Evolutionary conservation across 1,284 basidiomycete species (phyloP).

Genomic region (Peniophora sp.): DNA sequence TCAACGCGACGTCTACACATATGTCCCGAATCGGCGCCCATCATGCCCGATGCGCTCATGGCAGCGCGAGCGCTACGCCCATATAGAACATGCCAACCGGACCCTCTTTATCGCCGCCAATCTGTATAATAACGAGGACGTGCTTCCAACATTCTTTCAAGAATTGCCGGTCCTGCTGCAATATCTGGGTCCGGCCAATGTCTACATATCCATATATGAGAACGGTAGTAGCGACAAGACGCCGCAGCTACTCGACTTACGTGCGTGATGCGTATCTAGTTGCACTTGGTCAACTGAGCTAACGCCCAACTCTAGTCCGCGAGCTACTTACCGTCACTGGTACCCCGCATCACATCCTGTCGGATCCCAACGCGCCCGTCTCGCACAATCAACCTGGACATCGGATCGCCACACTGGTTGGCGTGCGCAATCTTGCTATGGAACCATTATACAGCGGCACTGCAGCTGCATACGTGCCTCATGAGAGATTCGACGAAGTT

Average conservation of each 20-base stretch:
- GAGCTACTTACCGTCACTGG: background rate
- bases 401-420: constrained; percentile 27
- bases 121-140: background rate
- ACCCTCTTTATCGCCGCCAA: constrained; percentile 1
- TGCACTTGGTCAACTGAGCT: background rate
- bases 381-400: constrained; percentile 7
- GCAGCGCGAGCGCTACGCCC: background rate
- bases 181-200: constrained; percentile 11
- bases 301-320: background rate
- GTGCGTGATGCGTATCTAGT: constrained; percentile 9
- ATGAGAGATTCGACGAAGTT: constrained; percentile 9
- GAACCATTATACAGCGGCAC: constrained; percentile 22
- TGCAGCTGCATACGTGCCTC: background rate
- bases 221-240: constrained; percentile 20
- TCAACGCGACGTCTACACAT: background rate
- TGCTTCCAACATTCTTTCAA: constrained; percentile 16
- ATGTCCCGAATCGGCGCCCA: background rate
- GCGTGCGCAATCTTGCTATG: constrained; percentile 30
- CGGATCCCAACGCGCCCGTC: background rate
- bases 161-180: constrained; percentile 12
- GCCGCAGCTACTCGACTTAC: constrained; percentile 10
- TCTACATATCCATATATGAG: constrained; percentile 19
- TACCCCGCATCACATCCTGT: background rate
- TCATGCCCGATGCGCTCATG: background rate
- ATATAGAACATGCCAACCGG: background rate